Evolutionary conservation across 805 yeast genomes (phyloP), one percentile per base, ranked within the genome.

Genomic region (Candida railenensis): DNA sequence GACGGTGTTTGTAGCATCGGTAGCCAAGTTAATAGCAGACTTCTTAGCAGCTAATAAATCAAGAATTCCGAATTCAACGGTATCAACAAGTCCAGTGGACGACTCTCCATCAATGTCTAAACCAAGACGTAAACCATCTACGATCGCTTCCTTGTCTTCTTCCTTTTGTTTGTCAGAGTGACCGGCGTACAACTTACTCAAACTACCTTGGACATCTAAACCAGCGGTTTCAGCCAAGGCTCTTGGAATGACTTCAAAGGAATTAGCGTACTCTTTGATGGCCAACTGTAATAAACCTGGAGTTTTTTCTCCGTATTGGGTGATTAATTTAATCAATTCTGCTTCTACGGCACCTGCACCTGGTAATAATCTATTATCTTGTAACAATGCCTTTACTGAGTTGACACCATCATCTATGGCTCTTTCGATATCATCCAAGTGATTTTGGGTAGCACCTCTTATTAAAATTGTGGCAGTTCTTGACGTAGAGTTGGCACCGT

Each of bases 291-390:
- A 65, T 49, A 90, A 74, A 39, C 98, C 98, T 9, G 98, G 95
- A 1, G 98, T 94, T 59, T 78, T 82, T 64, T 94, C 99, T 56
- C 98, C 99, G 62, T 82, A 87, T 48, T 81, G 81, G 21, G 89
- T 86, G 47, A 92, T 78, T 60, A 83, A 77, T 53, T 85, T 80
- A 43, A 89, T 91, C 46, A 94, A 74, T 62, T 90, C 97, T 41
- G 89, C 85, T 70, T 94, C 99, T 12, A 87, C 77, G 28, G 97
- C 91, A 57, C 99, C 99, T 0, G 99, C 99, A 52, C 99, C 99
- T 3, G 97, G 91, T 51, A 92, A 76, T 54, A 92, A 77, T 52
- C 88, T 77, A 50, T 61, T 61, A 65, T 92, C 96, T 67, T 85
- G 87, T 56, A 92, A 78, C 53, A 94, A 76, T 1, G 97, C 91